Base-by-base conservation (phyloP, 1,139 yeast genomes). In the Suhomyces guaymorum region DNA sequence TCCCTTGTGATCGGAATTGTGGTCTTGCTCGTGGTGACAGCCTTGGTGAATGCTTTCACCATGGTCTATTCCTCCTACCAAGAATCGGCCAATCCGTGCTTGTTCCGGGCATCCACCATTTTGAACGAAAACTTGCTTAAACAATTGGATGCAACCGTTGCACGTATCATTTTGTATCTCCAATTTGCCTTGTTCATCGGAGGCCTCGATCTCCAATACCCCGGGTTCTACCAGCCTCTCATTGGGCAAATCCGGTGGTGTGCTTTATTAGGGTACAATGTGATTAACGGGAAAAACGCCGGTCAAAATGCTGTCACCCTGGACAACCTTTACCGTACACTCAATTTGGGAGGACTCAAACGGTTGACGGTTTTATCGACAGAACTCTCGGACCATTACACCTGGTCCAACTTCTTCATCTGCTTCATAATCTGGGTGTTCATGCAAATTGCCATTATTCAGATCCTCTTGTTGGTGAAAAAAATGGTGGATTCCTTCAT, bases 211-310 rank as follows among this genome's bases (percentile, higher is more conserved):
- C 53, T 82, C 18, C 61, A 66, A 21, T 82, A 77, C 46, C 89
- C 90, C 0, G 86, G 85, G 0, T 80, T 75, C 48, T 75, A 70
- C 42, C 83, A 76, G 47, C 85, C 85, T 0, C 55, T 77, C 9
- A 56, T 80, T 41, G 64, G 59, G 20, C 55, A 54, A 42, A 50
- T 62, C 29, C 48, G 60, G 30, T 61, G 73, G 74, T 54, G 66
- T 52, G 61, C 66, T 4, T 46, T 70, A 4, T 40, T 70, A 20
- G 71, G 73, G 2, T 51, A 60, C 34, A 40, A 52, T 6, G 21
- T 61, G 3, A 30, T 61, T 11, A 24, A 28, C 14, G 13, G 20
- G 11, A 4, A 11, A 7, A 22, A 17, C 21, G 21, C n/a, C n/a
- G n/a, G 26, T 12, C 15, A 18, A 24, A 26, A 32, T 14, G 11